phyloP scores from a whole-genome alignment of 805 yeast genomes.

The Myxozyma vanderwaltii region DNA sequence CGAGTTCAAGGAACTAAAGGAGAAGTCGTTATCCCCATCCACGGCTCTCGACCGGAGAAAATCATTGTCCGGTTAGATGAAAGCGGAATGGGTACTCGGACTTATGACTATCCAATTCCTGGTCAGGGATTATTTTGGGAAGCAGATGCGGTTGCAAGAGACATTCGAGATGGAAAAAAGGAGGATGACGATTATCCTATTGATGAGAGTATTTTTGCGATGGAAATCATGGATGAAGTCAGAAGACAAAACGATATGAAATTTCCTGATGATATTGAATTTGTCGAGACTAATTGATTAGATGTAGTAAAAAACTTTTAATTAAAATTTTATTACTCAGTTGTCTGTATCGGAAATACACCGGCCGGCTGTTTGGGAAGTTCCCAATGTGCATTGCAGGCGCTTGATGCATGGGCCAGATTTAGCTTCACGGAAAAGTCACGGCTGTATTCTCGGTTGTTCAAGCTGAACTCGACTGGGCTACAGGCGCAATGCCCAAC shows the following conservation, averaged over 20 bases:
- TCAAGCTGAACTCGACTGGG: constrained; percentile 25
- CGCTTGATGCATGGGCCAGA: constrained; percentile 31
- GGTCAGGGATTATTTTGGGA: constrained; percentile 57
- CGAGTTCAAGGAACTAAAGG: constrained; percentile 25
- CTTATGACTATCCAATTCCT: constrained; percentile 20
- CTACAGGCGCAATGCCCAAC: neutral
- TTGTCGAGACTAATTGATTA: neutral
- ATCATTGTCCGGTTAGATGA: constrained; percentile 9
- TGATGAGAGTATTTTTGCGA: constrained; percentile 52
- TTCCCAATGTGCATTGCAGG: constrained; percentile 26
- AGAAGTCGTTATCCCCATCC: constrained; percentile 17
- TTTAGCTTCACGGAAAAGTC: constrained; percentile 17
- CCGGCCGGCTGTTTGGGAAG: neutral
- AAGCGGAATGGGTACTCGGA: neutral
- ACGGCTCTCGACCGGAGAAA: constrained; percentile 21
- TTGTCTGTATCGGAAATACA: neutral
- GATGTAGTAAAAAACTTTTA: no score
- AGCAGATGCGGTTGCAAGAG: constrained; percentile 57
- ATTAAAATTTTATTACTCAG: no score
- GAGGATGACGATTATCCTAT: constrained; percentile 47
- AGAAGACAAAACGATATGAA: constrained; percentile 50
- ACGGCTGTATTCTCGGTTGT: constrained; percentile 26
- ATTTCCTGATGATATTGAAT: constrained; percentile 42
- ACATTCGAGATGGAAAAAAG: constrained; percentile 46
- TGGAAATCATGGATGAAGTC: constrained; percentile 53